Evolutionary conservation across 805 yeast species (phyloP), one percentile per base, ranked within the genome.

Genomic region (Yarrowia bubula): DNA sequence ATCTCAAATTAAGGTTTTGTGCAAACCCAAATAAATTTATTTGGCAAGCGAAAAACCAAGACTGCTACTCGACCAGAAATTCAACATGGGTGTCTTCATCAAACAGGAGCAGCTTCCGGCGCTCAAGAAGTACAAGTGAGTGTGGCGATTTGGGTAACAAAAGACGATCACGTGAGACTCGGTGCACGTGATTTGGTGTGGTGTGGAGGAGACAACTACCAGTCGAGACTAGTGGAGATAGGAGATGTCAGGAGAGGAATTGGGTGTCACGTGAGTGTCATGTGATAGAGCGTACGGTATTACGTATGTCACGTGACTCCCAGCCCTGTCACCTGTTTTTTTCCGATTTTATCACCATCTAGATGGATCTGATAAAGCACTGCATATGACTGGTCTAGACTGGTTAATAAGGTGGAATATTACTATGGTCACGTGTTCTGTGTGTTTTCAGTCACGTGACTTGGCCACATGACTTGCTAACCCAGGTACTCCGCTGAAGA

Each of bases 61-160:
- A 22, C 28, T 22, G 28, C 28, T 22, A 18, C 58, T 38, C 28
- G 43, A 51, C 57, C 58, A 51, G 18, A 7, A 17, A 58, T 1
- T 42, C 43, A 22, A 57, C 32, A 87, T 87, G 92, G 91, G 92
- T 28, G 79, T 81, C 68, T 87, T 85, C 75, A 80, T 87, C 65
- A 89, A 90, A 28, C 77, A 75, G 57, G 75, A 76, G 57, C 81
- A 81, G 70, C 79, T 82, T 65, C 79, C 75, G 65, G 84, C 83
- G 75, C 78, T 83, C 75, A 84, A 79, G 76, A 77, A 82, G 63
- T 86, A 86, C 77, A 78, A 76, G 77, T 79, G 71, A 65, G 80
- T 74, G 11, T 15, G 32, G 42, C 11, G 17, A 8, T 15, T 35
- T 14, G n/a, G 18, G 14, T 13, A 17, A 18, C 4, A 18, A 8